These are phyloP conservation scores for Amanita thiersii DNA, from an alignment of 768 basidiomycete genomes.

Conservation along the genomic window DNA sequence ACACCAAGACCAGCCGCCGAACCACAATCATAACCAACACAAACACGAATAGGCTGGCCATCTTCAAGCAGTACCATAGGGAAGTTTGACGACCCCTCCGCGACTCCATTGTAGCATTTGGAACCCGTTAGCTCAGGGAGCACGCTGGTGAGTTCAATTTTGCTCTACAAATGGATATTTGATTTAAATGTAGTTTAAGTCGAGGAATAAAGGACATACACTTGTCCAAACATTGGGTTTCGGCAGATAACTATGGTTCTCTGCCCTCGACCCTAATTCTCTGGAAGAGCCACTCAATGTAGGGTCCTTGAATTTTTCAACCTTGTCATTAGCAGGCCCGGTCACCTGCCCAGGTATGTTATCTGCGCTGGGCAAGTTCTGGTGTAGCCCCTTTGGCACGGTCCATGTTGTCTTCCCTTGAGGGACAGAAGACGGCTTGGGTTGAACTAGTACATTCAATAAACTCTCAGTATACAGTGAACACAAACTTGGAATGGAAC, in stretches of 20 bases:
- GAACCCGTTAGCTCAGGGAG: constrained; percentile 8
- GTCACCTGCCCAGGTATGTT: too few species aligned
- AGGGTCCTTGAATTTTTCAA: neutral
- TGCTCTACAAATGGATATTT: constrained; percentile 1
- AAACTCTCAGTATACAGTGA: too few species aligned
- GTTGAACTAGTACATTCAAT: too few species aligned
- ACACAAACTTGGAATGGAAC: too few species aligned
- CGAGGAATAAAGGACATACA: neutral
- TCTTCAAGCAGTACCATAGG: constrained; percentile 8
- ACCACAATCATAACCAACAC: neutral
- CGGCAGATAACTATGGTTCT: neutral
- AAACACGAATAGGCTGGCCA: too few species aligned
- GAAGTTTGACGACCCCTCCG: constrained; percentile 6
- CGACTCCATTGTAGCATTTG: constrained; percentile 3
- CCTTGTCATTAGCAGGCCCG: too few species aligned
- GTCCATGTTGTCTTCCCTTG: too few species aligned
- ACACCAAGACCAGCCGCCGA: neutral
- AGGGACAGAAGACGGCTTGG: too few species aligned
- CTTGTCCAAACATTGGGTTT: constrained; percentile 1
- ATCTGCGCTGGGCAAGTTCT: too few species aligned
- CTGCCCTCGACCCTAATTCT: neutral
- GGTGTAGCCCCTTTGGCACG: too few species aligned
- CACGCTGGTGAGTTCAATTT: constrained; percentile 6
- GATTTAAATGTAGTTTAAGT: neutral
- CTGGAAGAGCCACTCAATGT: neutral